Base-by-base conservation (phyloP, 2,329 filamentous ascomycete genomes). In the Aspergillus puulaauensis region DNA sequence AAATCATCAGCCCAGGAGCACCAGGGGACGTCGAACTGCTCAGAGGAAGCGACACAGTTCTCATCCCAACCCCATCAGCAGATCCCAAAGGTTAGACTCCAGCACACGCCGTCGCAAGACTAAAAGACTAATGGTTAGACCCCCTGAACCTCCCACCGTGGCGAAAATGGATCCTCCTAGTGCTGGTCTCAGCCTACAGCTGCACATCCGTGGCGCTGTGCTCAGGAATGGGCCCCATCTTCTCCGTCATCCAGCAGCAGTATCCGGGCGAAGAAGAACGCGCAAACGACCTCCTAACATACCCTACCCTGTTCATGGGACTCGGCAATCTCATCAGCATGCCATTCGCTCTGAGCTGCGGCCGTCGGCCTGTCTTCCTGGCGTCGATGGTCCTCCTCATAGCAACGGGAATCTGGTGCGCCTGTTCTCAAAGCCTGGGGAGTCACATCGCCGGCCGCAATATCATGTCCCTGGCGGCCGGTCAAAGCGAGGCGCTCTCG, bases 261-360 rank as follows among this genome's bases (percentile, higher is more conserved):
- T 60, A 60, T 27, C 55, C 55, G 6, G 50, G 55, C 2, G n/a
- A 60, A 14, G 45, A 57, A 17, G 31, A n/a, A 2, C 54, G 39
- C 0, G 43, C 54, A n/a, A 56, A 54, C 12, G 57, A 60, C 24
- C 57, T 60, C 17, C 40, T 60, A 23, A 60, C 57, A n/a, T 60
- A 60, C 14, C 57, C 57, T 5, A 60, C 57, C 3, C 31, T 60
- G 19, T 60, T 60, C 40, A 60, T 60, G 57, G 57, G 57, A 0
- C 17, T 60, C 2, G 57, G 54, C 2, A 60, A 60, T 17, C 33
- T 60, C 9, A 57, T 60, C 24, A 52, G 54, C n/a, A 60, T 60
- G 57, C 57, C 57, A 6, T 45, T 60, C 21, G 57, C 57, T 2
- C 47, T 60, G 15, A 52, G 44, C 7, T 35, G 43, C 9, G 57